phyloP scores from a whole-genome alignment of 2,329 filamentous ascomycete species.

The Bertia moriformis region DNA sequence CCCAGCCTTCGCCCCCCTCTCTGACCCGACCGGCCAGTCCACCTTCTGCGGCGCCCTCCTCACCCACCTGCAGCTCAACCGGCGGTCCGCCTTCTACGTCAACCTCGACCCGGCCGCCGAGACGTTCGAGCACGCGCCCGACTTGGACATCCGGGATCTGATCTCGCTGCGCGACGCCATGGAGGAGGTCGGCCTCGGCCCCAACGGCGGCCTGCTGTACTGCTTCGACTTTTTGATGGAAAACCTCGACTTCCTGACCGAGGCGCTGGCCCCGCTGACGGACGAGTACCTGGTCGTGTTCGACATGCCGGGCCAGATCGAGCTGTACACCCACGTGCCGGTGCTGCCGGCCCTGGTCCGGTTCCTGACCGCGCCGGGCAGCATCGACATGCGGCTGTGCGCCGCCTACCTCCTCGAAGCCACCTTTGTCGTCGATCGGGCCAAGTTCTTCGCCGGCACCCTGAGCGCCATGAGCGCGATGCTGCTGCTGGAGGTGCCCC shows the following conservation, averaged over 20 bases:
- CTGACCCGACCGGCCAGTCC: constrained; percentile 32
- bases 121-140: constrained; percentile 77
- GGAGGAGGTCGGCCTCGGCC: constrained; percentile 81
- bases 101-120: constrained; percentile 97
- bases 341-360: constrained; percentile 74
- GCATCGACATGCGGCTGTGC: constrained; percentile 79
- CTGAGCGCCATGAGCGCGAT: constrained; percentile 96
- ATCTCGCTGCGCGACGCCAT: constrained; percentile 91
- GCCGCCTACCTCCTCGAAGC: constrained; percentile 90
- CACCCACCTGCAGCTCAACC: constrained; percentile 77
- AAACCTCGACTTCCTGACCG: constrained; percentile 81
- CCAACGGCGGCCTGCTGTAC: constrained; percentile 86
- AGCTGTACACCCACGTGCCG: constrained; percentile 93
- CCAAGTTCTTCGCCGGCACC: constrained; percentile 94
- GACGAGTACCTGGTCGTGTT: constrained; percentile 96
- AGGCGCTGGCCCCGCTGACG: constrained; percentile 69
- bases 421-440: constrained; percentile 85
- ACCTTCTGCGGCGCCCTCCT: constrained; percentile 92
- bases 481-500: constrained; percentile 94
- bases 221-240: constrained; percentile 93
- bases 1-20: constrained; percentile 3
- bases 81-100: constrained; percentile 90
- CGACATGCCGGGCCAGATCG: constrained; percentile 98
- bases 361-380: constrained; percentile 64
- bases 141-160: constrained; percentile 88